Evolutionary conservation across 2,329 filamentous ascomycete species (phyloP).

Genomic region (Metarhizium brunneum): DNA sequence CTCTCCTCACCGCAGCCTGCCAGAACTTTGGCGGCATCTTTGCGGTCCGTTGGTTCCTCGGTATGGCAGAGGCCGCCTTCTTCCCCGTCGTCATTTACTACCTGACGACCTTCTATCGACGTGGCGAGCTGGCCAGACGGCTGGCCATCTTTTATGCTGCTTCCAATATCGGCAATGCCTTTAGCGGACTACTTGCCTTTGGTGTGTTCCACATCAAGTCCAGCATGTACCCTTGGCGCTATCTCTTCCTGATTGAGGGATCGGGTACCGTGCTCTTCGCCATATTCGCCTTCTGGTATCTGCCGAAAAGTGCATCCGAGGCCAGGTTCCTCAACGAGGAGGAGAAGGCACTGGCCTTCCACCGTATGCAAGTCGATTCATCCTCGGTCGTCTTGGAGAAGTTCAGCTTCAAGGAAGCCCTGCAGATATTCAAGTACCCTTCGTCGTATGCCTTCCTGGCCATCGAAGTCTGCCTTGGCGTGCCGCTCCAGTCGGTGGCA

Average conservation of each 20-base stretch:
- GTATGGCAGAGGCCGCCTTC: slow-evolving; percentile 47
- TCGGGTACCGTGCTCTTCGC: slow-evolving; percentile 50
- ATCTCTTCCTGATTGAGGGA: slow-evolving; percentile 46
- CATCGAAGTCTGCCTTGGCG: slow-evolving; percentile 51
- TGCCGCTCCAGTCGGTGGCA: slow-evolving; percentile 45
- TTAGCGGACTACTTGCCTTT: slow-evolving; percentile 37
- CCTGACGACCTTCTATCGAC: slow-evolving; percentile 40
- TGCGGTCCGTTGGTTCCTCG: slow-evolving; percentile 38
- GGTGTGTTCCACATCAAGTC: slow-evolving; percentile 37
- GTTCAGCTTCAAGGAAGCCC: slow-evolving; percentile 40
- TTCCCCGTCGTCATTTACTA: slow-evolving; percentile 46
- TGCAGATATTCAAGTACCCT: slow-evolving; percentile 42
- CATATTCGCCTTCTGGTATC: slow-evolving; percentile 58
- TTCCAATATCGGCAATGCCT: slow-evolving; percentile 60
- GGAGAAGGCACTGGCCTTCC: slow-evolving; percentile 59
- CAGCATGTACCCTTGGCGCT: slow-evolving; percentile 34
- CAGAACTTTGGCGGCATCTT: slow-evolving; percentile 40
- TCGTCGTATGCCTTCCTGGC: slow-evolving; percentile 39
- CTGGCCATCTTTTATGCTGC: slow-evolving; percentile 66
- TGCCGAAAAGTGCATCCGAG: slow-evolving; percentile 54
- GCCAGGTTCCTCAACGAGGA: slow-evolving; percentile 56
- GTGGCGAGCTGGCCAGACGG: slow-evolving; percentile 33
- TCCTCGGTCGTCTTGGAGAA: slow-evolving; percentile 50
- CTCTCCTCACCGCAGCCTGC: slow-evolving; percentile 46
- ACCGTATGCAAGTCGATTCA: slow-evolving; percentile 67